Evolutionary conservation across 768 basidiomycete species (phyloP).

Genomic region (Trichaptum fuscoviolaceum): DNA sequence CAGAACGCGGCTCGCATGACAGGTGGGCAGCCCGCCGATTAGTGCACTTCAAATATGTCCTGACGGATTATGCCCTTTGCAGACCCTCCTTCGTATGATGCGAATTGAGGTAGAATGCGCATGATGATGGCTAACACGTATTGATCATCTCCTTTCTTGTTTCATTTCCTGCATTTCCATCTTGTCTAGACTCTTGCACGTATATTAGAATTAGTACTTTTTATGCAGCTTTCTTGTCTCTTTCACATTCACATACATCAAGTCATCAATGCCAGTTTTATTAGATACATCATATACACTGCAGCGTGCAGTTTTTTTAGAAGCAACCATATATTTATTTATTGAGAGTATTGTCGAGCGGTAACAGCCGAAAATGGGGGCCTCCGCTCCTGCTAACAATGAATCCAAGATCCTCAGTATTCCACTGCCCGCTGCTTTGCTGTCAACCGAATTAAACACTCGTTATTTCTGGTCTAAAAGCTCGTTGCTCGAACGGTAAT

Average conservation of each 20-base stretch:
- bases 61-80: background rate
- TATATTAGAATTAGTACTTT: background rate
- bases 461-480: no score
- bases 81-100: constrained; percentile 5
- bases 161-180: background rate
- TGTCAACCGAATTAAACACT: no score
- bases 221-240: background rate
- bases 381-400: no score
- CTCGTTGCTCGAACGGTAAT: no score
- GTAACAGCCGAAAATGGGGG: no score
- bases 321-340: no score
- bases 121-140: background rate
- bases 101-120: constrained; percentile 3
- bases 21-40: background rate
- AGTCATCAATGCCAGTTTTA: background rate
- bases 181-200: background rate
- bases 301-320: no score
- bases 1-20: constrained; percentile 42
- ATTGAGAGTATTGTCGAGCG: no score
- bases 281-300: background rate
- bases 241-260: background rate
- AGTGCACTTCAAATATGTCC: background rate
- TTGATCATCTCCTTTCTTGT: background rate
- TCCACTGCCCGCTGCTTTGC: no score
- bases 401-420: no score